Conservation (phyloP, 306 rosid genomes). For the Medicago arabica region DNA sequence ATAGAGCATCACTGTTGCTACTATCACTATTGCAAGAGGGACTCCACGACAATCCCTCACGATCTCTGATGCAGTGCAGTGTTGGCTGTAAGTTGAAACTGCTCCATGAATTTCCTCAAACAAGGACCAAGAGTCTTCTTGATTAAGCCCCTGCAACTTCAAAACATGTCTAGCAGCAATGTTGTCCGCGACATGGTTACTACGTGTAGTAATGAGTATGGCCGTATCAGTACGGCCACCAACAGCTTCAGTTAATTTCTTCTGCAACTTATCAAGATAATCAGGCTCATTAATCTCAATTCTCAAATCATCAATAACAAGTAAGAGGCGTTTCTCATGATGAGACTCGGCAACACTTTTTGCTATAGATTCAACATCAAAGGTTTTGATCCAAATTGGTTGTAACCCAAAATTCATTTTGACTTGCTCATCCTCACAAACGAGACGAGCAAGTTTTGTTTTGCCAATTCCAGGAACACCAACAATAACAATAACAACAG, state of each 20-base stretch:
- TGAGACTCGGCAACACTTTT: rapidly evolving
- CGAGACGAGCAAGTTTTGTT: conserved; percentile 14
- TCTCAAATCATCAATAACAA: background rate
- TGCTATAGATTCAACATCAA: background rate
- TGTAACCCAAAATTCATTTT: background rate
- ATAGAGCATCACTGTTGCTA: background rate
- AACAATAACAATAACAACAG: background rate
- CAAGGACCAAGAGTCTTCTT: background rate
- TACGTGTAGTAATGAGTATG: background rate
- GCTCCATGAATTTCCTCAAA: background rate
- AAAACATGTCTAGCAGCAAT: background rate
- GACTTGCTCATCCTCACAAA: conserved; percentile 14
- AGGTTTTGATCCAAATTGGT: background rate
- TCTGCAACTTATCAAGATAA: too few species aligned
- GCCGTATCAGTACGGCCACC: too few species aligned
- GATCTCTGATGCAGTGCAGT: background rate
- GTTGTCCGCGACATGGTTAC: background rate
- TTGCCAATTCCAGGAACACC: conserved; percentile 32
- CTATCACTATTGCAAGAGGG: background rate
- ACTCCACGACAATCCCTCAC: conserved; percentile 11
- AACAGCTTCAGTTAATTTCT: too few species aligned
- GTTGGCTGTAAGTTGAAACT: background rate
- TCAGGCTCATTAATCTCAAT: too few species aligned
- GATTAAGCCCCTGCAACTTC: conserved; percentile 10
- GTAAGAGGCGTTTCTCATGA: too few species aligned